Base-by-base conservation (phyloP, 306 rosid species). In the Sphenostylis stenocarpa region DNA sequence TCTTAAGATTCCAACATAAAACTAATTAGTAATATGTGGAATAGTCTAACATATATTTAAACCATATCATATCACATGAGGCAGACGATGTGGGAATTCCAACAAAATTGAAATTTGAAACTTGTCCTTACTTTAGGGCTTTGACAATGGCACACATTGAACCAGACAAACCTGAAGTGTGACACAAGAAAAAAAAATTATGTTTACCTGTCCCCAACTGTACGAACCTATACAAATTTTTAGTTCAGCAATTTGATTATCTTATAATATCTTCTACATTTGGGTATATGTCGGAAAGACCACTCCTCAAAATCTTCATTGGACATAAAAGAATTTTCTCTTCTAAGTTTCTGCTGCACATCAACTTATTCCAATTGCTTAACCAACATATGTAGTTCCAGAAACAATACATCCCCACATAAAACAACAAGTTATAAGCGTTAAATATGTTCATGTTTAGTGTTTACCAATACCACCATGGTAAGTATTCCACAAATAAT, bases 401-500 rank as follows among this genome's bases (percentile, higher is more conserved):
- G 51, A 73, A 67, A 67, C 28, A 74, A 34, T 41, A 45, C 23
- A 63, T 56, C 56, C 28, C 70, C 70, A 31, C 53, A 21, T 8
- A 19, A 49, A 55, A 34, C 45, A 21, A 73, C 38, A 69, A 66
- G 33, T 11, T 41, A 8, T 21, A 62, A 61, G 70, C 6, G 17
- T 31, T 38, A 33, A 77, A 52, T 77, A 16, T 52, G 48, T 76
- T 19, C 62, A 11, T 43, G 20, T 21, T 36, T 17, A 17, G 4
- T n/a, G 21, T 47, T 55, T 23, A 67, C 33, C 7, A 63, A 33
- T 48, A 20, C 43, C 16, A 56, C 29, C 62, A 28, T 1, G 5
- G 67, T 61, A 31, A 68, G 64, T 31, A 79, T 51, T 68, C 16
- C 28, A 69, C 31, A 44, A 78, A 51, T 69, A 49, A 36, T 39